Conservation (phyloP, 345 rosid genomes). For the Nasturtium officinale region DNA sequence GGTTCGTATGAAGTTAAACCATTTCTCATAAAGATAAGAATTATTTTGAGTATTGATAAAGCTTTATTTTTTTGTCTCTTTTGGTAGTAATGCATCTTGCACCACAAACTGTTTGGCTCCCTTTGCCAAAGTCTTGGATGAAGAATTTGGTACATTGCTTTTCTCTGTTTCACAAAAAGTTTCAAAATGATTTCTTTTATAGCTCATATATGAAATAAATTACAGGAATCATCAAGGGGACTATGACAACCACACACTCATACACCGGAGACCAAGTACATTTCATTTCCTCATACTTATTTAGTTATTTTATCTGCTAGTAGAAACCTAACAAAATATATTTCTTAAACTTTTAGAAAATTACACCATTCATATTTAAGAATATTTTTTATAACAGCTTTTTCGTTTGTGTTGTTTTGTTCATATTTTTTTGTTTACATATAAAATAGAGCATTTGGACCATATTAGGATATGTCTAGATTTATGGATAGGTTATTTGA, state of each 20-base stretch:
- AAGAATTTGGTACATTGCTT: constrained; percentile 72
- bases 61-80: not conserved
- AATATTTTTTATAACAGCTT: too few species aligned
- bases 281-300: too few species aligned
- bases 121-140: constrained; percentile 85
- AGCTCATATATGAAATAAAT: constrained; percentile 1
- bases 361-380: not conserved
- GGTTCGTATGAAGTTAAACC: constrained; percentile 49
- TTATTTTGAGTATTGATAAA: not conserved
- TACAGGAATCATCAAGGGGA: constrained; percentile 95
- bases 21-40: not conserved
- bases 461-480: too few species aligned
- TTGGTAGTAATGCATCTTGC: constrained; percentile 93
- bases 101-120: constrained; percentile 98
- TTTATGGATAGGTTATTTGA: not conserved
- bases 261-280: constrained; percentile 97
- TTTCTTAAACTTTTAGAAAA: not conserved
- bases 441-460: not conserved
- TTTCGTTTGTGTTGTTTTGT: not conserved
- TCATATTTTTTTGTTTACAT: not conserved
- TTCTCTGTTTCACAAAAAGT: not conserved
- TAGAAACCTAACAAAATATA: not conserved
- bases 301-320: too few species aligned
- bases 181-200: not conserved
- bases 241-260: constrained; percentile 99